Conservation (phyloP, 495 filamentous ascomycete species). For the Cudoniella acicularis region DNA sequence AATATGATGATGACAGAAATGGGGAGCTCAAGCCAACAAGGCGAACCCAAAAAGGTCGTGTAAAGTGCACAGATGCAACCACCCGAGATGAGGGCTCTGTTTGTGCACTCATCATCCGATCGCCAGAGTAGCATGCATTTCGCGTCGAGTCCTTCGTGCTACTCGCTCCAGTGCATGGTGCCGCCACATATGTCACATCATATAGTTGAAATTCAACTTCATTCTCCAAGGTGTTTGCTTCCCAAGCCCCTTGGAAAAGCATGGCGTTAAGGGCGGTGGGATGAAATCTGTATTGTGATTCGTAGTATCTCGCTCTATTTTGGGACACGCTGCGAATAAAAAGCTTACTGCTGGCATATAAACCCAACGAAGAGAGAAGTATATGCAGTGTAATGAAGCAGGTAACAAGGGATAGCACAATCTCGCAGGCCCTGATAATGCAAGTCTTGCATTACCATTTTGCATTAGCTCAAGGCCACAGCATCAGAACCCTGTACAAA, state of each 20-base stretch:
- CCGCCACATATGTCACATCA: no score
- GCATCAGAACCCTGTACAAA: not conserved
- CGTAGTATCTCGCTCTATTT: not conserved
- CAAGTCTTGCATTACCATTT: not conserved
- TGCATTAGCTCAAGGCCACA: not conserved
- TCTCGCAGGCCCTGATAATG: not conserved
- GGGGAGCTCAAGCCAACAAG: slow-evolving; percentile 51
- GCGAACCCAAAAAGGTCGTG: slow-evolving; percentile 52
- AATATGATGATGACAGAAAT: slow-evolving; percentile 41
- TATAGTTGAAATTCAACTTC: no score
- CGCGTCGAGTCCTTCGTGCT: not conserved
- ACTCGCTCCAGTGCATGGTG: no score
- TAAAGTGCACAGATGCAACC: slow-evolving; percentile 26
- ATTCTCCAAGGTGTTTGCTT: not conserved
- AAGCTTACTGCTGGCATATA: no score
- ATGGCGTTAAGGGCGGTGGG: not conserved
- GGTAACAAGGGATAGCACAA: not conserved
- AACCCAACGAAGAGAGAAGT: no score
- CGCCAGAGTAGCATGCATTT: not conserved
- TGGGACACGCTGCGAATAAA: no score
- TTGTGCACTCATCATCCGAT: slow-evolving; percentile 8
- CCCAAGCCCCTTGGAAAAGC: not conserved
- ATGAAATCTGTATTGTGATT: not conserved
- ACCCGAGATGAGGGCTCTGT: slow-evolving; percentile 12
- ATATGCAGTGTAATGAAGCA: not conserved